These are phyloP conservation scores for Ophiostoma tasmaniense DNA, from an alignment of 2,329 filamentous ascomycete genomes.

Conservation along the genomic window DNA sequence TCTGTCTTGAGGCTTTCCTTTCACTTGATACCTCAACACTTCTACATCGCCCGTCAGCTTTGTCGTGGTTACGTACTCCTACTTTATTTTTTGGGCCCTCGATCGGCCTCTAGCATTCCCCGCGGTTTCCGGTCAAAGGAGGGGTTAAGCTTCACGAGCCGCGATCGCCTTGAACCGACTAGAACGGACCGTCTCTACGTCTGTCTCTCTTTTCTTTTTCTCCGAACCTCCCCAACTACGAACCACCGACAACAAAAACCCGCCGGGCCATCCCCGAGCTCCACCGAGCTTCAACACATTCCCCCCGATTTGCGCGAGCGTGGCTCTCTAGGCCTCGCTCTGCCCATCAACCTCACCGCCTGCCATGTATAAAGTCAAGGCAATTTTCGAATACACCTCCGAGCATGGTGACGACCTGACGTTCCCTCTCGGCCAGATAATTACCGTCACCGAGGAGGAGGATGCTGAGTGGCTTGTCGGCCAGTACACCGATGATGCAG, in stretches of 20 bases:
- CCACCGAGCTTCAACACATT: neutral
- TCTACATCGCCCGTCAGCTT: slow-evolving; percentile 5
- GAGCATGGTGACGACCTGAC: slow-evolving; percentile 90
- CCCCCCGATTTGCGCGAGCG: neutral
- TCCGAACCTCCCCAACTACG: neutral
- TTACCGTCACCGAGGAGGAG: slow-evolving; percentile 87
- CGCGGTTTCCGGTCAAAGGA: slow-evolving; percentile 21
- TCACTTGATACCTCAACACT: neutral
- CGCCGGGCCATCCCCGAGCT: neutral
- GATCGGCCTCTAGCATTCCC: slow-evolving; percentile 16
- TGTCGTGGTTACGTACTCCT: slow-evolving; percentile 4
- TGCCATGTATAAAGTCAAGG: slow-evolving; percentile 89
- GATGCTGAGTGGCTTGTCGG: slow-evolving; percentile 91
- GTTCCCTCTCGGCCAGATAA: slow-evolving; percentile 78
- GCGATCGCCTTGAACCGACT: neutral
- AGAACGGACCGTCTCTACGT: neutral
- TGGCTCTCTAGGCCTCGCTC: slow-evolving; percentile 2
- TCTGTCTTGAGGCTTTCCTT: slow-evolving; percentile 4
- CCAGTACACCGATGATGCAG: slow-evolving; percentile 70
- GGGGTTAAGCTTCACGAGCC: slow-evolving; percentile 21
- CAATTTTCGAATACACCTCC: slow-evolving; percentile 88
- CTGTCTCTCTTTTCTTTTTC: neutral
- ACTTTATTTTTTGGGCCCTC: neutral
- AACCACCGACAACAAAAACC: neutral
- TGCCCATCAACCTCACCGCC: slow-evolving; percentile 15